Base-by-base conservation (phyloP, 2,329 filamentous ascomycete genomes). In the Geosmithia morbida region DNA sequence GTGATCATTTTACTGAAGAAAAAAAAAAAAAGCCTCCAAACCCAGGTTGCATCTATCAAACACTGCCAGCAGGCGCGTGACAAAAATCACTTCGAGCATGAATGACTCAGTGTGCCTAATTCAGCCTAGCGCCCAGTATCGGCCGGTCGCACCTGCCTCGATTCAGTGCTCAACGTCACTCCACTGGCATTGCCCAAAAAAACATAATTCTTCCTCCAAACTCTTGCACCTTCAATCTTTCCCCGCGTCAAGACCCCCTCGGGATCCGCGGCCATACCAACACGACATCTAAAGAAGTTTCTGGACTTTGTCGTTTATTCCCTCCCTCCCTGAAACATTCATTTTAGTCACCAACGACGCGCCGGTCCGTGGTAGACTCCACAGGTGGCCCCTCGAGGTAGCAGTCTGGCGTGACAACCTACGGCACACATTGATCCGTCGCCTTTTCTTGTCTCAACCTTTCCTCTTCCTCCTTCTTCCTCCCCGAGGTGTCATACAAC, bases 111-210 rank as follows among this genome's bases (percentile, higher is more conserved):
- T 37, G 33, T 37, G 33, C 33, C 33, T 16, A 37, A 37, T 37
- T 37, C 14, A 16, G 33, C 10, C 33, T 37, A 37, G 33, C 33
- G 33, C 33, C 3, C 6, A 37, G 14, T 3, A 37, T 16, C 3
- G 14, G 11, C 33, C 33, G 5, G 10, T 11, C 14, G 33, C 33
- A 16, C 33, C 26, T 26, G 43, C 37, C 39, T 22, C n/a, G 30
- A 46, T 41, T 22, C 37, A 46, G 20, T 41, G 37, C 42, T 46
- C 37, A 42, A 44, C 46, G 41, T 43, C 46, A 47, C 41, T 47
- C 33, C 45, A 46, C 45, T 20, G 8, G 19, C 16, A 18, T 11
- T 20, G 41, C 45, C 20, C 13, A 41, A 11, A 41, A 11, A 42
- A 19, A 29, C 45, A 29, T 22, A 40, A 14, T 39, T 29, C 20